Base-by-base conservation (phyloP, 306 rosid species). In the Inga laurina region DNA sequence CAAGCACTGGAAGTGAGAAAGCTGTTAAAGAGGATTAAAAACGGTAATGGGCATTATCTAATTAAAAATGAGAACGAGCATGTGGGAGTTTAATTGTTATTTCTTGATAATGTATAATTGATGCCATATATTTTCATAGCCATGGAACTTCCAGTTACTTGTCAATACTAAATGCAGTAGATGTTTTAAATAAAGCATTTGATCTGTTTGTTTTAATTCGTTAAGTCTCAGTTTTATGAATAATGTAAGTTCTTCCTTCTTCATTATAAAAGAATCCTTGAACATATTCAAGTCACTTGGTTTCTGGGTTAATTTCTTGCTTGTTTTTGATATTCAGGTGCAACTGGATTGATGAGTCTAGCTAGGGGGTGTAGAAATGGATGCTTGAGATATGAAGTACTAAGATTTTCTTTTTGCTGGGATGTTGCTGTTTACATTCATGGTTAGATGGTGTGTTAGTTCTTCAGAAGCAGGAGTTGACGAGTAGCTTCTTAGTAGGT, bases 321-420 rank as follows among this genome's bases (percentile, higher is more conserved):
- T 22, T 24, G 5, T 69, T 84, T 49, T 14, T 81, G 52, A 74
- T 76, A 76, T 83, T 85, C 90, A 85, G 89, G 70, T 81, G 82
- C 82, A 62, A 78, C 65, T 83, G 82, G 87, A 82, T 59, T 62
- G 19, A 66, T 56, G 80, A 88, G 84, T 86, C 75, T 83, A 85
- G 84, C 80, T 66, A 85, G 86, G 72, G 39, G 83, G 83, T 82
- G 75, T 88, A 85, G 65, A 84, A 79, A 81, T 78, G 85, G 88
- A 74, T 81, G 79, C 82, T 65, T 66, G 24, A 79, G 78, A 45
- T 43, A 59, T 72, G 82, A 78, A 82, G 82, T 57, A 10, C 46
- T 78, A 45, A 46, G 80, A 79, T 79, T 81, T 79, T 75, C 64
- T 52, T 68, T 82, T 82, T 72, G 72, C 82, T 64, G 84, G 74